Conservation (phyloP, 495 filamentous ascomycete species). For the Penicillium chermesinum region DNA sequence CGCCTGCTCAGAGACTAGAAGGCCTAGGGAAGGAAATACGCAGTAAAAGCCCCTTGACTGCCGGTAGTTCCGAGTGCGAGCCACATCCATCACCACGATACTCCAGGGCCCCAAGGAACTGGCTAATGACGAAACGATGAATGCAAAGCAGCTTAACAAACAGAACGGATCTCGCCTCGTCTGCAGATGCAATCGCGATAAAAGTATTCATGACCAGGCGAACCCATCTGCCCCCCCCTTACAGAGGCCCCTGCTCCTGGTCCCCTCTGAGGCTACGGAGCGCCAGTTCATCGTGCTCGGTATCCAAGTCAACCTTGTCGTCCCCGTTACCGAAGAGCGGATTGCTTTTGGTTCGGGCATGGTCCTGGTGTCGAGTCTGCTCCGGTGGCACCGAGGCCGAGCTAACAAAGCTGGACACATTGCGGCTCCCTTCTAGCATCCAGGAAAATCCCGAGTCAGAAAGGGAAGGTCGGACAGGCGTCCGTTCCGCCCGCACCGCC, state of each 20-base stretch:
- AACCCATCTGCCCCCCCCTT: conserved; percentile 4
- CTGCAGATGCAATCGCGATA: conserved; percentile 7
- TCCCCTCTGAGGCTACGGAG: conserved; percentile 53
- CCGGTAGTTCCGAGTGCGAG: background rate
- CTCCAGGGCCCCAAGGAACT: no score
- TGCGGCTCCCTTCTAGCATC: conserved; percentile 72
- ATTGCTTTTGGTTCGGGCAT: conserved; percentile 24
- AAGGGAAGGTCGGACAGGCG: conserved; percentile 37
- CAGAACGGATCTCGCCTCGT: background rate
- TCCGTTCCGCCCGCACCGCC: conserved; percentile 6
- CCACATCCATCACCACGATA: background rate
- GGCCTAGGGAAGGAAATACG: background rate
- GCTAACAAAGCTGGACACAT: conserved; percentile 46
- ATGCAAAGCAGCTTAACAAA: background rate
- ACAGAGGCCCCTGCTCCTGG: conserved; percentile 20
- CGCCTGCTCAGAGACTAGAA: background rate
- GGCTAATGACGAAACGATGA: conserved; percentile 2
- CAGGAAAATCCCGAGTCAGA: conserved; percentile 88
- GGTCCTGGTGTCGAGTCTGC: conserved; percentile 35
- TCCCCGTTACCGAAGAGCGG: conserved; percentile 40
- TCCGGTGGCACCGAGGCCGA: conserved; percentile 45
- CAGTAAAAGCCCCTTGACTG: background rate
- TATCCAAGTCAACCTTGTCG: conserved; percentile 21
- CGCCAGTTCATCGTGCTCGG: conserved; percentile 40
- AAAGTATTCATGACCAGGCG: background rate